These are phyloP conservation scores for Ceriops tagal DNA, from an alignment of 345 rosid species.

Conservation along the genomic window DNA sequence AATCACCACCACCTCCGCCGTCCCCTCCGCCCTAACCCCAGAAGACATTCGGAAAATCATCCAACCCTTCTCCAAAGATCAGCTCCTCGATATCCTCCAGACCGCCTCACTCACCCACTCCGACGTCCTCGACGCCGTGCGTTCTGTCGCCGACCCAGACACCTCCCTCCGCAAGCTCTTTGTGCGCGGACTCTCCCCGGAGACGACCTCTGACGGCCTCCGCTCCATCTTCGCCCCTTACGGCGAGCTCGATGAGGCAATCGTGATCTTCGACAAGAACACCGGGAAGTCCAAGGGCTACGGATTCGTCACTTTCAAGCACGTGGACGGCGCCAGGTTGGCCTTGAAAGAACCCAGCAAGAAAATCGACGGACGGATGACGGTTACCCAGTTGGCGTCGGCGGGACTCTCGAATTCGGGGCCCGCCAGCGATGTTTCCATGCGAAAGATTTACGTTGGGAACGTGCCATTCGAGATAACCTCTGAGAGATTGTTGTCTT, in stretches of 20 bases:
- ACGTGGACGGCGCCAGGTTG: constrained; percentile 26
- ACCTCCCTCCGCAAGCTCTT: constrained; percentile 27
- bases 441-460: constrained; percentile 41
- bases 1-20: neutral
- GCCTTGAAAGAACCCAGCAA: constrained; percentile 36
- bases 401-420: constrained; percentile 20
- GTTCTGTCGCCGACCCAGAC: constrained; percentile 23
- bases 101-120: constrained; percentile 24
- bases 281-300: constrained; percentile 33
- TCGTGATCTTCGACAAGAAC: constrained; percentile 30
- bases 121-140: constrained; percentile 30
- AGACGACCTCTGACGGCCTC: constrained; percentile 27
- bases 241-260: constrained; percentile 32
- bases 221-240: constrained; percentile 20
- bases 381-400: constrained; percentile 33
- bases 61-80: constrained; percentile 28
- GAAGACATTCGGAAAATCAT: constrained; percentile 29
- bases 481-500: constrained; percentile 33
- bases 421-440: constrained; percentile 16
- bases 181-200: constrained; percentile 23
- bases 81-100: constrained; percentile 28
- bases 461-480: constrained; percentile 35
- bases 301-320: constrained; percentile 28
- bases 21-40: constrained; percentile 9
- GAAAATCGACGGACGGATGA: constrained; percentile 41